Conservation (phyloP, 768 basidiomycete species). For the Cubamyces sp. region DNA sequence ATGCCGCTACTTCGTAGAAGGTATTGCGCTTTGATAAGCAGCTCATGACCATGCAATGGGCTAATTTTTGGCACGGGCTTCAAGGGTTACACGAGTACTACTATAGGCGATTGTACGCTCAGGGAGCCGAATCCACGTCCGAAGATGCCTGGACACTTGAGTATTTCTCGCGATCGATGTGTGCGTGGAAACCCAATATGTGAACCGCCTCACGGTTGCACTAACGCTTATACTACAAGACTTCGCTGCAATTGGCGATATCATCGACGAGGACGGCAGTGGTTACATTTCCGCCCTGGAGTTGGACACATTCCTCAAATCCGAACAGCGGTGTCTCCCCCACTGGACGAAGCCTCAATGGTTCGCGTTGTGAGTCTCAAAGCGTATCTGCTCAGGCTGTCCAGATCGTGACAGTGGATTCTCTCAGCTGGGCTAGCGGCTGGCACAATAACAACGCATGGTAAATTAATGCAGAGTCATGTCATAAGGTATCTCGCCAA, state of each 20-base stretch:
- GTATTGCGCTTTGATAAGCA: no score
- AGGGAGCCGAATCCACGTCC: not conserved
- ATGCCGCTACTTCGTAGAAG: conserved; percentile 14
- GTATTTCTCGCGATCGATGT: conserved; percentile 15
- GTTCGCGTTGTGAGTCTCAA: conserved; percentile 21
- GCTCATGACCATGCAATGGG: no score
- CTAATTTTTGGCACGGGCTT: not conserved
- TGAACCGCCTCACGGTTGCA: no score
- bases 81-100: conserved; percentile 7
- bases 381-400: no score
- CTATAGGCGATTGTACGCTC: not conserved
- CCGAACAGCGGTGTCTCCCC: not conserved
- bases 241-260: conserved; percentile 19
- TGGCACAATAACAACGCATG: conserved; percentile 22
- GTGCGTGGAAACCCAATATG: not conserved
- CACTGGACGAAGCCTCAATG: conserved; percentile 13
- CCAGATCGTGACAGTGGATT: no score
- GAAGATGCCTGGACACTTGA: conserved; percentile 18
- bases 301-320: conserved; percentile 14
- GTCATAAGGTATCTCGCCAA: no score
- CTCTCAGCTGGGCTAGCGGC: conserved; percentile 14
- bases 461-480: not conserved
- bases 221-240: not conserved
- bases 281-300: conserved; percentile 16
- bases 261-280: conserved; percentile 19